Conservation (phyloP, 2,329 filamentous ascomycete genomes). For the Periconia sp. region DNA sequence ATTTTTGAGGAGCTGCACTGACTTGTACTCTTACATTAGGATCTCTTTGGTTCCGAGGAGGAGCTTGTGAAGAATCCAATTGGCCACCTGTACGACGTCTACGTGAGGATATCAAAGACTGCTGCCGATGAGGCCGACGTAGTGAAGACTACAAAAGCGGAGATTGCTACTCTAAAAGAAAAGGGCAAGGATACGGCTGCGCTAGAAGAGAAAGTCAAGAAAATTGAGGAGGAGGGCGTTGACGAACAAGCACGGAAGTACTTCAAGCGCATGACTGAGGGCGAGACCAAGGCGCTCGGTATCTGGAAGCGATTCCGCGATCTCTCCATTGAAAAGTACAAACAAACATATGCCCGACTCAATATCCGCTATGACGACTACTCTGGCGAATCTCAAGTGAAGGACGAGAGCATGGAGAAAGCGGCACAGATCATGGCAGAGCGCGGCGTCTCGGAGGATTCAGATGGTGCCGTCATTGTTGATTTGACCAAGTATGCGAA, state of each 20-base stretch:
- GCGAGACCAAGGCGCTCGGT: conserved; percentile 63
- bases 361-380: conserved; percentile 72
- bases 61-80: conserved; percentile 75
- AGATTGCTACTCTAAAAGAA: conserved; percentile 42
- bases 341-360: conserved; percentile 66
- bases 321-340: conserved; percentile 69
- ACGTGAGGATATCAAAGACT: conserved; percentile 74
- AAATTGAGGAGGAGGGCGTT: conserved; percentile 44
- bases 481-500: conserved; percentile 74
- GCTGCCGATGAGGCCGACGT: conserved; percentile 69
- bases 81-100: conserved; percentile 82
- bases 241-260: conserved; percentile 77
- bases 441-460: conserved; percentile 66
- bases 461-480: conserved; percentile 70
- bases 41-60: conserved; percentile 76
- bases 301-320: conserved; percentile 70
- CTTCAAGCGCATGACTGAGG: conserved; percentile 72
- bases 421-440: conserved; percentile 66
- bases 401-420: conserved; percentile 65
- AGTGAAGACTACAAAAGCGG: conserved; percentile 63
- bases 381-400: conserved; percentile 72
- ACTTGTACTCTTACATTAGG: too few relatives aligned
- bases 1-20: too few relatives aligned
- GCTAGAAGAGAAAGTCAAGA: conserved; percentile 49
- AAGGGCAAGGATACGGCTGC: conserved; percentile 51